phyloP scores from a whole-genome alignment of 2,329 filamentous ascomycete species.

The Davidsoniella eucalypti region DNA sequence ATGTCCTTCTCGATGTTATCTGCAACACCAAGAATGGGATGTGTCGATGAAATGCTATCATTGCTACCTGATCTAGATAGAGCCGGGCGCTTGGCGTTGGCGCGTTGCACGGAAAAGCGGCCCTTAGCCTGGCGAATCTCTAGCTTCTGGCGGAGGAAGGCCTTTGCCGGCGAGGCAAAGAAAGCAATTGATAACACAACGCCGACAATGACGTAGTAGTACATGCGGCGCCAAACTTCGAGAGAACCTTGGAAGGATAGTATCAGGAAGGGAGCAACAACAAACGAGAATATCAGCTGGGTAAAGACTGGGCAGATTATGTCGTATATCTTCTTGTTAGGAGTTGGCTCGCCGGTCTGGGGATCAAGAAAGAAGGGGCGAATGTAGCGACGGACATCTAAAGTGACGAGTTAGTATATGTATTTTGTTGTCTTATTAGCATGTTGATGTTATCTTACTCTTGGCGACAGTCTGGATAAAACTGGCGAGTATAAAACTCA shows the following conservation, averaged over 20 bases:
- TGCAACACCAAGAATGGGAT: slow-evolving; percentile 61
- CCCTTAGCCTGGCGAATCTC: slow-evolving; percentile 38
- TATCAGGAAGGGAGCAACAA: slow-evolving; percentile 69
- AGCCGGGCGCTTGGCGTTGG: slow-evolving; percentile 5
- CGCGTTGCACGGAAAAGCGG: slow-evolving; percentile 20
- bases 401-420: slow-evolving; percentile 13
- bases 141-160: slow-evolving; percentile 36
- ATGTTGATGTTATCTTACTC: slow-evolving; percentile 35
- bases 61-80: slow-evolving; percentile 36
- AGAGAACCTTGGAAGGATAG: slow-evolving; percentile 57
- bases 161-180: slow-evolving; percentile 66
- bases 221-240: slow-evolving; percentile 65
- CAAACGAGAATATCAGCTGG: slow-evolving; percentile 70
- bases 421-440: neutral
- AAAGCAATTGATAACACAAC: slow-evolving; percentile 50
- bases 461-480: slow-evolving; percentile 90
- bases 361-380: slow-evolving; percentile 86
- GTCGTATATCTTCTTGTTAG: slow-evolving; percentile 77
- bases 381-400: slow-evolving; percentile 76
- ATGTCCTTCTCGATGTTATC: slow-evolving; percentile 60
- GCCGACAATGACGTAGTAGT: slow-evolving; percentile 69
- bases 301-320: slow-evolving; percentile 57
- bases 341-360: slow-evolving; percentile 49
- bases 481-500: slow-evolving; percentile 76
- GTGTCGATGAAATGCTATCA: slow-evolving; percentile 37